Base-by-base conservation (phyloP, 495 filamentous ascomycete genomes). In the Cairneyella variabilis region DNA sequence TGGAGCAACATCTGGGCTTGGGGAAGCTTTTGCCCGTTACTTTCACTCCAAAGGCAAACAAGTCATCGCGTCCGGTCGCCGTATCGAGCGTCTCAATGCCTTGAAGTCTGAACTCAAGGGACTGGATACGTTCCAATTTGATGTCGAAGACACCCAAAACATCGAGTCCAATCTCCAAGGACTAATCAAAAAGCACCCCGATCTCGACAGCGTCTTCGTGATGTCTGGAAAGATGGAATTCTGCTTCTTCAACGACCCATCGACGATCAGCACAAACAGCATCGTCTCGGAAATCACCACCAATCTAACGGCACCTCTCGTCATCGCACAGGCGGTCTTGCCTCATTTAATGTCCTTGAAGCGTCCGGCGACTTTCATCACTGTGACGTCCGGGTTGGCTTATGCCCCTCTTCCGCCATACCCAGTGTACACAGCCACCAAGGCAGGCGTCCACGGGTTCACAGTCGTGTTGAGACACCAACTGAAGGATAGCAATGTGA, bases 361-460 rank as follows among this genome's bases (percentile, higher is more conserved):
- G 30, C 20, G 42, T 3, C 42, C 41, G 2, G 42, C 55, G 49
- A 63, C 52, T 7, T 54, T 71, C 26, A 58, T 70, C 20, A 45
- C 69, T 12, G 60, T 61, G 6, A 61, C 57, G n/a, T 70, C 66
- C 11, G 58, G 63, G 1, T 44, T 73, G 2, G 69, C 63, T 0
- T 73, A 58, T 48, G 27, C 69, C 16, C 69, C 69, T 3, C 23
- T 67, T 1, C 51, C 55, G 21, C 54, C 67, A 17, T 72, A 66
- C 46, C 70, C 69, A 11, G 45, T 97, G 57, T 97, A 97, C 79
- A 96, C 91, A 68, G 89, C 92, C 2, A 91, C 88, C 45, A 98
- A 98, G 74, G 90, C 93, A 11, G 93, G 93, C 6, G 83, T 97
- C 27, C 83, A 88, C 40, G 83, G 76, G 48, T 97, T 96, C 71